phyloP scores from a whole-genome alignment of 23 red algal species.

The Agarophyton chilense region DNA sequence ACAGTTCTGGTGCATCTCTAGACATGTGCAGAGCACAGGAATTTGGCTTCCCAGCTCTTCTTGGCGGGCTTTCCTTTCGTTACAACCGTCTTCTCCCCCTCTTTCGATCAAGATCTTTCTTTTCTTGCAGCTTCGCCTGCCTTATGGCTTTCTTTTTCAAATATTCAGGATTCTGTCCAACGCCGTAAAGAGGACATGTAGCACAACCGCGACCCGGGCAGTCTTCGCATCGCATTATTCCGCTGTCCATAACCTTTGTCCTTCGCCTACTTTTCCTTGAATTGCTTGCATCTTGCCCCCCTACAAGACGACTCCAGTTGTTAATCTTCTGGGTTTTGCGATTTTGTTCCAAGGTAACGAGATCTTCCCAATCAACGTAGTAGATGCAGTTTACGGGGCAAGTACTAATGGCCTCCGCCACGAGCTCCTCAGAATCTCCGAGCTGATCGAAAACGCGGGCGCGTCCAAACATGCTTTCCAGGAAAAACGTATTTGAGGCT shows the following conservation, averaged over 20 bases:
- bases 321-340: constrained; percentile 80
- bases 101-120: neutral
- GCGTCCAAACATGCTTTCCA: constrained; percentile 72
- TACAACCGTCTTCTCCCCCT: constrained; percentile 3
- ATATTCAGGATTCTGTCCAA: constrained; percentile 83
- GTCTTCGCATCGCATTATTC: constrained; percentile 73
- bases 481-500: constrained; percentile 75
- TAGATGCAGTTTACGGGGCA: constrained; percentile 92
- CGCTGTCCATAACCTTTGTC: constrained; percentile 69
- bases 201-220: constrained; percentile 79
- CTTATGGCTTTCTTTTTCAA: constrained; percentile 50
- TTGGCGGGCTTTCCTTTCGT: no score
- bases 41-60: no score
- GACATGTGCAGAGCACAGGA: no score
- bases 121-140: neutral
- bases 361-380: constrained; percentile 76
- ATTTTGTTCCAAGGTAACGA: constrained; percentile 74
- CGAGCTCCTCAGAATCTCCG: constrained; percentile 46
- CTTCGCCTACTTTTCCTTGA: constrained; percentile 34
- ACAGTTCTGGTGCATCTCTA: no score
- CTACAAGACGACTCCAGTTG: constrained; percentile 77
- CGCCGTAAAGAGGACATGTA: constrained; percentile 81
- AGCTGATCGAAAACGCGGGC: constrained; percentile 76
- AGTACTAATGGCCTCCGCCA: constrained; percentile 74
- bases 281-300: constrained; percentile 29